Evolutionary conservation across 805 yeast species (phyloP), one percentile per base, ranked within the genome.

Genomic region (Wickerhamiella vanderwaltii): DNA sequence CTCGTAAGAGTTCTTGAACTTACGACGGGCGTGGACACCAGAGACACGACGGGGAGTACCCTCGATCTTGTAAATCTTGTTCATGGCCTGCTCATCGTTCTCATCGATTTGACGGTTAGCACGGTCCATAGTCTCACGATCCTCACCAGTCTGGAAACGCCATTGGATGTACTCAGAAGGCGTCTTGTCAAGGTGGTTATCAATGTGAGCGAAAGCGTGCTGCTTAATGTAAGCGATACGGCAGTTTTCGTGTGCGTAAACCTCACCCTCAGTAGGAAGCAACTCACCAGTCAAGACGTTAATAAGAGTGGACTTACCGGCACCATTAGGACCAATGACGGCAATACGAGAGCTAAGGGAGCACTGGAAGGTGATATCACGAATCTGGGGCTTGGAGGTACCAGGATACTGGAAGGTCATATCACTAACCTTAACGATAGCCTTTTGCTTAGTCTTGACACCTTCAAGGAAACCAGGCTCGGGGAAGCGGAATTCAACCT

Each of bases 81-180:
- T 86, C 98, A 91, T 91, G 65, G 93, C 84, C 69, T 79, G 76
- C 76, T 87, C 96, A 72, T 91, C 98, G 59, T 75, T 71, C 75
- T 91, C 98, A 65, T 82, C 86, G 68, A 91, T 86, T 68, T 80
- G 88, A 77, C 98, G 85, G 69, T 93, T 85, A 67, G 97, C 98
- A 76, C 97, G 84, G 77, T 91, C 98, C 98, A 91, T 91, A 72
- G 98, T 91, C 77, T 91, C 98, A 76, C 98, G 86, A 72, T 91
- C 98, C 77, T 91, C 98, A 87, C 98, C 98, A 66, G 98, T 91
- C 77, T 91, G 98, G 96, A 88, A 91, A 81, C 98, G 91, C 98
- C 98, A 91, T 76, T 91, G 98, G 61, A 91, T 91, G 76, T 91
- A 91, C 77, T 91, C 98, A 62, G 96, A 86, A 65, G 98, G 98